Conservation (phyloP, 2,329 filamentous ascomycete species). For the Calonectria pteridis region DNA sequence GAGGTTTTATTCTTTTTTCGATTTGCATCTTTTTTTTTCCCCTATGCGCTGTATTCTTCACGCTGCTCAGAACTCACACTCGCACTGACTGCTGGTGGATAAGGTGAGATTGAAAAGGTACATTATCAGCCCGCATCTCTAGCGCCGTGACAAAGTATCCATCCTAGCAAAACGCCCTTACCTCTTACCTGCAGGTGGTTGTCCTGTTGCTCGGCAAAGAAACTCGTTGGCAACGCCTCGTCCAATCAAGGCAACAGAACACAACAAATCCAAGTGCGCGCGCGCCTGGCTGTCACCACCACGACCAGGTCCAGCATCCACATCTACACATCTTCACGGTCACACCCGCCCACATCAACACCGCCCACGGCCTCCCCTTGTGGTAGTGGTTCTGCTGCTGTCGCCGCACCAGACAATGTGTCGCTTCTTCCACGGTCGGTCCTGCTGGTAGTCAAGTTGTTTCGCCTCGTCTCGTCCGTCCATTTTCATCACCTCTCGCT, state of each 20-base stretch:
- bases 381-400: constrained; percentile 30
- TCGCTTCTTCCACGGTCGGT: constrained; percentile 34
- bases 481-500: constrained; percentile 31
- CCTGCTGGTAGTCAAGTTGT: constrained; percentile 41
- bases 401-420: constrained; percentile 41
- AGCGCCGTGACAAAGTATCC: constrained; percentile 21
- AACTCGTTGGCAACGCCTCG: constrained; percentile 20
- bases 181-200: constrained; percentile 19
- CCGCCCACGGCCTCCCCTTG: constrained; percentile 5
- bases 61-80: neutral
- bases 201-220: constrained; percentile 43
- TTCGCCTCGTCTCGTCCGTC: constrained; percentile 27
- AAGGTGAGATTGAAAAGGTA: constrained; percentile 12
- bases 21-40: neutral
- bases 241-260: constrained; percentile 36
- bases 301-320: constrained; percentile 20
- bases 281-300: constrained; percentile 42
- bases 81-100: neutral
- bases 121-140: constrained; percentile 50
- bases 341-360: constrained; percentile 25
- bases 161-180: neutral
- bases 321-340: constrained; percentile 29
- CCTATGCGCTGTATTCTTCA: neutral
- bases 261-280: constrained; percentile 37
- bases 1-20: neutral